Evolutionary conservation across 2,329 filamentous ascomycete genomes (phyloP).

Genomic region (Claviceps spartinae): DNA sequence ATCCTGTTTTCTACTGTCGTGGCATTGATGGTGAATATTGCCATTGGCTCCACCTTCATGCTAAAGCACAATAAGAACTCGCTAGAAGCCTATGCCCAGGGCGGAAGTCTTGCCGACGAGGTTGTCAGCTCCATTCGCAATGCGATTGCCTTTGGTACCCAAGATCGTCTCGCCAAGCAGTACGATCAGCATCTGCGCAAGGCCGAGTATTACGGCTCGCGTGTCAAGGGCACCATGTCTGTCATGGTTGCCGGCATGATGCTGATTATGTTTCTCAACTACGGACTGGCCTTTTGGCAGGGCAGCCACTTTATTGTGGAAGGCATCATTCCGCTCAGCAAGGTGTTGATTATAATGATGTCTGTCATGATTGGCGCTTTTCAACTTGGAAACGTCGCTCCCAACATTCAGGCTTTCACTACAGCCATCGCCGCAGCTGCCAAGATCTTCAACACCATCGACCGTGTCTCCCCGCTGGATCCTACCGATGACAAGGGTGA

Average conservation of each 20-base stretch:
- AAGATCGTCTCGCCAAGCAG: constrained; percentile 76
- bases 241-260: constrained; percentile 78
- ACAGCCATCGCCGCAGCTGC: constrained; percentile 69
- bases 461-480: constrained; percentile 74
- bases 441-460: constrained; percentile 92
- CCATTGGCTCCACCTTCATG: constrained; percentile 57
- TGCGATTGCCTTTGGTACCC: constrained; percentile 82
- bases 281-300: constrained; percentile 80
- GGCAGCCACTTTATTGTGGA: constrained; percentile 61
- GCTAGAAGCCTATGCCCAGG: constrained; percentile 66
- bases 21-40: constrained; percentile 68
- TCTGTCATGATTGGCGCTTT: constrained; percentile 89
- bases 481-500: constrained; percentile 56
- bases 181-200: constrained; percentile 64
- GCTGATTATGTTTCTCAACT: constrained; percentile 72
- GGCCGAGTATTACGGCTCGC: constrained; percentile 65
- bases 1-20: constrained; percentile 75
- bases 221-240: constrained; percentile 57
- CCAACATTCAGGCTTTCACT: constrained; percentile 76
- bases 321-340: constrained; percentile 50
- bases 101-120: constrained; percentile 83
- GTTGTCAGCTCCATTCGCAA: constrained; percentile 90
- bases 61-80: constrained; percentile 69
- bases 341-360: constrained; percentile 76
- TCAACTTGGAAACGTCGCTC: constrained; percentile 74